Evolutionary conservation across 1,284 basidiomycete species (phyloP).

Genomic region (Tylopilus orsonianus): DNA sequence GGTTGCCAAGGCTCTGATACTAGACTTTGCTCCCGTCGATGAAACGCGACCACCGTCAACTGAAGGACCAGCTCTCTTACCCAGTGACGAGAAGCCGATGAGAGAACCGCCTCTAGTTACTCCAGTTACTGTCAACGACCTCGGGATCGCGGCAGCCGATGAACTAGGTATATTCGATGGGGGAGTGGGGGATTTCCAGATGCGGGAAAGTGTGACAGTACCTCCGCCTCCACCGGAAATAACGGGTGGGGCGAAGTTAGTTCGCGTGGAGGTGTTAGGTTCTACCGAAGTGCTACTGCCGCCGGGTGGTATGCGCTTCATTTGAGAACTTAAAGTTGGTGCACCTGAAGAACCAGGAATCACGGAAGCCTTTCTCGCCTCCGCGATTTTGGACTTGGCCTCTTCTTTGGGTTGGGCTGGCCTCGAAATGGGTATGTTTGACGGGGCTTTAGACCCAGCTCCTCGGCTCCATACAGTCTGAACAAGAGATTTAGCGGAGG

Average conservation of each 20-base stretch:
- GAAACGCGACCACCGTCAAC: slow-evolving; percentile 13
- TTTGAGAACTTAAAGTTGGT: slow-evolving; percentile 18
- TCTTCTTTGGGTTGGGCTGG: slow-evolving; percentile 11
- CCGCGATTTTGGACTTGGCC: slow-evolving; percentile 13
- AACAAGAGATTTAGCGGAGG: slow-evolving; percentile 57
- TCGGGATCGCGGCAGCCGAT: slow-evolving; percentile 5
- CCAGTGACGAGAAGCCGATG: slow-evolving; percentile 37
- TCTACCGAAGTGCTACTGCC: slow-evolving; percentile 6
- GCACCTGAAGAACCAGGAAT: slow-evolving; percentile 22
- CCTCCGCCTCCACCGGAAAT: slow-evolving; percentile 12
- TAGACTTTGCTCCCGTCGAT: slow-evolving; percentile 37
- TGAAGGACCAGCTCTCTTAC: slow-evolving; percentile 20
- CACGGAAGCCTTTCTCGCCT: slow-evolving; percentile 22
- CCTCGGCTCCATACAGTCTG: slow-evolving; percentile 56
- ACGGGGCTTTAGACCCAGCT: slow-evolving; percentile 23
- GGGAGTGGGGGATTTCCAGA: slow-evolving; percentile 25
- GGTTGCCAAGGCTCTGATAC: slow-evolving; percentile 11
- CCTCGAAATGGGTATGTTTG: slow-evolving; percentile 17
- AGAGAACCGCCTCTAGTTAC: slow-evolving; percentile 28
- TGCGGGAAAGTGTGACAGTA: slow-evolving; percentile 11
- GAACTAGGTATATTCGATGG: slow-evolving; percentile 15
- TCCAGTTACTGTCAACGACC: slow-evolving; percentile 25
- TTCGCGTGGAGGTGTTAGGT: slow-evolving; percentile 9
- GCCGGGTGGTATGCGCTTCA: slow-evolving; percentile 20
- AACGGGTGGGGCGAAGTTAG: slow-evolving; percentile 13